A percentile compares a stretch with the other conserved stretches of the same genome.
phyloP scores from a whole-genome alignment of 2,329 filamentous ascomycete genomes.

The Botrytis medusae region DNA sequence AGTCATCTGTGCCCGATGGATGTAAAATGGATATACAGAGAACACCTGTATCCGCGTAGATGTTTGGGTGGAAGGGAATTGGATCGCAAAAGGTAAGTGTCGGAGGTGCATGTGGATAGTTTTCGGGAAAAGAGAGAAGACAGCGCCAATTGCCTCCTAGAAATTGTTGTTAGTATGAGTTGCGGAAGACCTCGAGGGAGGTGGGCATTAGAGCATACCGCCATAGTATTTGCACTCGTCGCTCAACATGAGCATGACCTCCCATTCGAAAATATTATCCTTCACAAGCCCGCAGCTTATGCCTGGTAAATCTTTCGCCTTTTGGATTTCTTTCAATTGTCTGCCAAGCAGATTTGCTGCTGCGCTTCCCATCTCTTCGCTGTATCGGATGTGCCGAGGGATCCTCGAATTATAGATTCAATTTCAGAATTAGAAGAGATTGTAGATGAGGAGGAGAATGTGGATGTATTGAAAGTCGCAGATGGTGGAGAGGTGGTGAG shows the following conservation, averaged over 20 bases:
- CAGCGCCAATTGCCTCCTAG: slow-evolving; percentile 91
- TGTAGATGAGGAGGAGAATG: neutral
- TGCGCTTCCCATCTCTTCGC: neutral
- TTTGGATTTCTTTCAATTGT: slow-evolving; percentile 94
- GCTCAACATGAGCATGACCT: slow-evolving; percentile 97
- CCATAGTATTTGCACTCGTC: slow-evolving; percentile 80
- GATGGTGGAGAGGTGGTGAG: neutral
- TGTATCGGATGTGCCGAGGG: neutral
- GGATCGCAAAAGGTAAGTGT: slow-evolving; percentile 83
- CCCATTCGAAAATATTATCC: slow-evolving; percentile 95
- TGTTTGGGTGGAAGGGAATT: slow-evolving; percentile 89
- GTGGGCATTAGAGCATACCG: slow-evolving; percentile 53
- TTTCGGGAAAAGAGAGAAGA: slow-evolving; percentile 74
- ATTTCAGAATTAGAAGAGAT: neutral
- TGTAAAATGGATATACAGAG: slow-evolving; percentile 98
- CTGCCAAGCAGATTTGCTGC: slow-evolving; percentile 74
- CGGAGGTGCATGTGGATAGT: slow-evolving; percentile 86
- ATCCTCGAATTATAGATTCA: neutral
- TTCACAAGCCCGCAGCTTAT: slow-evolving; percentile 89
- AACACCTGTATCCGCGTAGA: slow-evolving; percentile 74
- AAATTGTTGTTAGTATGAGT: slow-evolving; percentile 59
- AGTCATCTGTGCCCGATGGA: slow-evolving; percentile 89
- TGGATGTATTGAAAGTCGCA: neutral
- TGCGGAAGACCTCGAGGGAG: no score
- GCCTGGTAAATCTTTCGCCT: slow-evolving; percentile 84